A percentile compares a stretch with the other conserved stretches of the same genome.
phyloP scores from a whole-genome alignment of 75 land plant genomes.

The Chamaecyparis obtusa region DNA sequence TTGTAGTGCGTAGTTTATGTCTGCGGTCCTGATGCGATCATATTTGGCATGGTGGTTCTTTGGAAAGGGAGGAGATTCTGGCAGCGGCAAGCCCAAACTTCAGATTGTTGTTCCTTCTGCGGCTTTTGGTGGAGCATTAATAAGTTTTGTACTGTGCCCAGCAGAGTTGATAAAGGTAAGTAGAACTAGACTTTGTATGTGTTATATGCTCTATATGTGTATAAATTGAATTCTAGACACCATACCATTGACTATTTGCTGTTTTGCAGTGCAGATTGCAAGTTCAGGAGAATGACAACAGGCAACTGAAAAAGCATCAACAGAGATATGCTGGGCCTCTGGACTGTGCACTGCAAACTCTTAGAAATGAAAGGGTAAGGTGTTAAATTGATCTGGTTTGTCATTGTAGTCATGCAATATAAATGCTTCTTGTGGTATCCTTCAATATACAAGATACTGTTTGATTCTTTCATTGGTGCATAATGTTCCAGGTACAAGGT shows the following conservation, averaged over 20 bases:
- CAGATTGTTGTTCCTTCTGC: constrained; percentile 81
- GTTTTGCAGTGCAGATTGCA: constrained; percentile 92
- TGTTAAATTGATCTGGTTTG: background rate
- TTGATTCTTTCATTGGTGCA: background rate
- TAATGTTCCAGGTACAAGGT: constrained; percentile 55
- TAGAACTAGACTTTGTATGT: background rate
- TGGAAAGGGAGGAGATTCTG: constrained; percentile 44
- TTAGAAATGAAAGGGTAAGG: constrained; percentile 79
- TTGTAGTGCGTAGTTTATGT: constrained; percentile 11
- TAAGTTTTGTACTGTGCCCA: constrained; percentile 87
- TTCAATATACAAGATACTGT: constrained; percentile 5
- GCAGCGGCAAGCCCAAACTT: constrained; percentile 52
- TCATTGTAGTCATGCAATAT: background rate
- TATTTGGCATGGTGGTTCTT: constrained; percentile 25
- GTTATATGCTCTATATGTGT: background rate
- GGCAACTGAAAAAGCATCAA: constrained; percentile 15
- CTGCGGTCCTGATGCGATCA: constrained; percentile 17
- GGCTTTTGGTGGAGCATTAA: constrained; percentile 76
- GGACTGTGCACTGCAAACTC: constrained; percentile 77
- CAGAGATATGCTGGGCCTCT: constrained; percentile 69
- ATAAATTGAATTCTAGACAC: background rate
- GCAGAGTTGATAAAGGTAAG: constrained; percentile 87
- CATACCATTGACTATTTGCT: background rate
- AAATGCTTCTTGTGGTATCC: background rate
- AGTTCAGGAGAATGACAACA: constrained; percentile 65